Evolutionary conservation across 164 flowering plant genomes (phyloP), one percentile per base, ranked within the genome.

Genomic region (Piper betle): DNA sequence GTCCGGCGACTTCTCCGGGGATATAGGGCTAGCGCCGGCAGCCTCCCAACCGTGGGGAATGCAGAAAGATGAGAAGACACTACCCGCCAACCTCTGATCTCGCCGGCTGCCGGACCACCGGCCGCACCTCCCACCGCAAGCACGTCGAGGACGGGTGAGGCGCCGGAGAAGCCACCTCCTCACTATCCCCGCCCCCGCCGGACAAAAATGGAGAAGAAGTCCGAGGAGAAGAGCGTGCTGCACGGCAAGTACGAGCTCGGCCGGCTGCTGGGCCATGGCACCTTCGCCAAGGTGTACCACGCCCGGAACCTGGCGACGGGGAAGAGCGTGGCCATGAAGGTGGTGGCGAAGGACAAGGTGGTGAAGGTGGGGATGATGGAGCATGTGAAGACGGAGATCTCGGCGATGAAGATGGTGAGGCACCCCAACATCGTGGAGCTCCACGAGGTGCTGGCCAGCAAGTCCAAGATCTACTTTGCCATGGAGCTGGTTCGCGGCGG

Each of bases 221-320:
- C n/a, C n/a, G n/a, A n/a, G n/a, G n/a, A n/a, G n/a, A n/a, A n/a
- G n/a, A n/a, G n/a, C n/a, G n/a, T n/a, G n/a, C n/a, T n/a, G n/a
- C 56, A 2, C 59, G 82, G 72, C 2, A 85, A 79, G 61, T 88
- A 88, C 74, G 83, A 80, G 71, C 40, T 85, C 37, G 89, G 91
- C 17, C 75, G 66, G 67, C 70, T 84, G 4, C 78, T 88, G 11
- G 92, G 96, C 19, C 58, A 61, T 40, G 96, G 96, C 5, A 87
- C 92, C 6, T 88, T 77, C 58, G 92, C 80, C 3, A 88, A 85
- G 72, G 96, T 88, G 12, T 88, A 84, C 79, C 79, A 80, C 67
- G 96, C 81, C 39, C 53, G 82, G 39, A 66, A 81, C 64, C 41
- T 77, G 7, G 18, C 55, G 1, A 75, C 81, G 5, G 85, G 85